These are phyloP conservation scores for Dendrostoma leiphaemia DNA, from an alignment of 2,329 filamentous ascomycete genomes.

Conservation along the genomic window DNA sequence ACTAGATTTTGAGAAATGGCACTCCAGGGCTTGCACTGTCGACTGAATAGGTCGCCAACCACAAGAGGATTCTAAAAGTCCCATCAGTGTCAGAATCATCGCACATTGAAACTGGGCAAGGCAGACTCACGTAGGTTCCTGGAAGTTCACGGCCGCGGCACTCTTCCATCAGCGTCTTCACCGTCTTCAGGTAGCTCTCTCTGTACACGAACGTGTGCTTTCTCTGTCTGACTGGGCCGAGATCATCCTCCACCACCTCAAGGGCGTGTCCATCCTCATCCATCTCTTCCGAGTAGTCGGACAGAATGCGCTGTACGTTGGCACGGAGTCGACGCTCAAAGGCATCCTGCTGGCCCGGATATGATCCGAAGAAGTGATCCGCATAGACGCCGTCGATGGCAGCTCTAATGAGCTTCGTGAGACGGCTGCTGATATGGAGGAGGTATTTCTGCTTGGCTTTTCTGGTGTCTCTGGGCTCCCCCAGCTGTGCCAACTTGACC, in stretches of 20 bases:
- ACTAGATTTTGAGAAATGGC: constrained; percentile 24
- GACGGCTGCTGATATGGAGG: constrained; percentile 14
- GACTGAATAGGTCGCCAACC: constrained; percentile 25
- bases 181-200: constrained; percentile 16
- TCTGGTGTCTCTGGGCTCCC: constrained; percentile 42
- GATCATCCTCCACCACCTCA: constrained; percentile 24
- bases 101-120: too few species aligned
- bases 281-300: constrained; percentile 24
- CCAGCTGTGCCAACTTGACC: constrained; percentile 42
- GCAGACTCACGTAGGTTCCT: constrained; percentile 23
- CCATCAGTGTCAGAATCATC: too few species aligned
- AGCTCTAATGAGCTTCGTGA: constrained; percentile 19
- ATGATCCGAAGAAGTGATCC: constrained; percentile 30
- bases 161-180: constrained; percentile 23
- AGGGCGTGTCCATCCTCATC: constrained; percentile 23
- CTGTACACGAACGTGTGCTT: constrained; percentile 8
- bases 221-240: constrained; percentile 12
- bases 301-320: constrained; percentile 24
- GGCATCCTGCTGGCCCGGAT: constrained; percentile 22
- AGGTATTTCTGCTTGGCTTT: constrained; percentile 31
- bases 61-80: constrained; percentile 27
- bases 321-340: constrained; percentile 25
- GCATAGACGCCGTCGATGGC: constrained; percentile 26
- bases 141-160: constrained; percentile 27
- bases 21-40: constrained; percentile 28